phyloP scores from a whole-genome alignment of 345 rosid genomes.

The Moricandia moricandioides region DNA sequence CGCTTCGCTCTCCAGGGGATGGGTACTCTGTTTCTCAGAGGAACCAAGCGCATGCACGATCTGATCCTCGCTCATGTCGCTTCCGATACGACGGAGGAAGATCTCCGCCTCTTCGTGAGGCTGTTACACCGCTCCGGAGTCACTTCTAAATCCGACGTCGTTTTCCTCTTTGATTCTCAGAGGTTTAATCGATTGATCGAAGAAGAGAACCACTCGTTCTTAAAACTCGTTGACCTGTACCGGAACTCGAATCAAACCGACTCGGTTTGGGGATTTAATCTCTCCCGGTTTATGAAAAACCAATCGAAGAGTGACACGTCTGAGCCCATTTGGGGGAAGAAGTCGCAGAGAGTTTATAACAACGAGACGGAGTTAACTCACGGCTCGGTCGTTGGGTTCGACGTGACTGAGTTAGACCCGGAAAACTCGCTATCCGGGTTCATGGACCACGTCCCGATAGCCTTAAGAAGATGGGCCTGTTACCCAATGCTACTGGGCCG shows the following conservation, averaged over 20 bases:
- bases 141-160: slow-evolving; percentile 60
- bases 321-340: slow-evolving; percentile 87
- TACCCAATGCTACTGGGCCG: slow-evolving; percentile 90
- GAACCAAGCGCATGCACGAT: slow-evolving; percentile 33
- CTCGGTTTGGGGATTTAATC: slow-evolving; percentile 43
- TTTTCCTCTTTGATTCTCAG: slow-evolving; percentile 47
- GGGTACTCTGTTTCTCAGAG: slow-evolving; percentile 36
- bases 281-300: slow-evolving; percentile 42
- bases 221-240: slow-evolving; percentile 45
- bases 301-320: slow-evolving; percentile 42
- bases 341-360: slow-evolving; percentile 1
- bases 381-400: slow-evolving; percentile 79
- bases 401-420: slow-evolving; percentile 74
- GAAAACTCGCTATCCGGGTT: slow-evolving; percentile 86
- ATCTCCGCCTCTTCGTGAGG: slow-evolving; percentile 63
- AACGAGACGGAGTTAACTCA: slow-evolving; percentile 48
- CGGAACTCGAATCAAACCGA: slow-evolving; percentile 28
- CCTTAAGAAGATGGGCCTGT: slow-evolving; percentile 81
- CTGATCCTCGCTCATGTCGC: slow-evolving; percentile 53
- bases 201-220: slow-evolving; percentile 71
- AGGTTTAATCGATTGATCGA: slow-evolving; percentile 43
- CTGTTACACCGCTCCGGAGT: slow-evolving; percentile 59
- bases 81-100: slow-evolving; percentile 53
- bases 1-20: slow-evolving; percentile 34
- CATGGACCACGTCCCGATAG: slow-evolving; percentile 63